phyloP scores from a whole-genome alignment of 169 alveolate species.

The Fabrea salina region DNA sequence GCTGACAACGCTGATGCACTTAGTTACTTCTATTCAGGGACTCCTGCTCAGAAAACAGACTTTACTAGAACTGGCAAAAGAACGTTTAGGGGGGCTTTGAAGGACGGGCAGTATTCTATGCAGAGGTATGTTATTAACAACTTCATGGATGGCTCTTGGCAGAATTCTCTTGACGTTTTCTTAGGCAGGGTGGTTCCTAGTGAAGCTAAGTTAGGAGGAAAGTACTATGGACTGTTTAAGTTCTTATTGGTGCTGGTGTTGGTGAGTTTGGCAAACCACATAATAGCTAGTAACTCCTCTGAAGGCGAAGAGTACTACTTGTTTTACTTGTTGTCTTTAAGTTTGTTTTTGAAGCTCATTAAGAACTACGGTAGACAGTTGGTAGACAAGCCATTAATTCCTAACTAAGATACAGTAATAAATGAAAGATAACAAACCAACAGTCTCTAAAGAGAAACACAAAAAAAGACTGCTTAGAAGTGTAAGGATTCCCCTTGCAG shows the following conservation, averaged over 20 bases:
- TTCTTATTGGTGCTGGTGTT: background rate
- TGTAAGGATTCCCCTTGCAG: too few species aligned
- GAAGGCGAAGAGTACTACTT: background rate
- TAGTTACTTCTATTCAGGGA: constrained; percentile 86
- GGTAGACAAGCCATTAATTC: constrained; percentile 16
- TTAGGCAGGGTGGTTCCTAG: constrained; percentile 54
- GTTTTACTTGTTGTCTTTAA: background rate
- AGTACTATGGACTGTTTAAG: background rate
- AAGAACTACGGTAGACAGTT: background rate
- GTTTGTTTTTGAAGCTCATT: background rate
- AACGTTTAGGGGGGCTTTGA: constrained; percentile 78
- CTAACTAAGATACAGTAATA: too few species aligned
- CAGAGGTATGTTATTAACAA: constrained; percentile 75
- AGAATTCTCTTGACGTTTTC: constrained; percentile 26
- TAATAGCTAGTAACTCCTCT: background rate
- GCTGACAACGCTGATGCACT: constrained; percentile 87
- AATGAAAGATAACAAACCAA: too few species aligned
- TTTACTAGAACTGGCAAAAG: constrained; percentile 89
- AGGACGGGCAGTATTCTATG: constrained; percentile 78
- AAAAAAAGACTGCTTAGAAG: too few species aligned
- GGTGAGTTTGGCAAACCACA: background rate
- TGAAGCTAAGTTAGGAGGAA: background rate
- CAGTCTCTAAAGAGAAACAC: too few species aligned
- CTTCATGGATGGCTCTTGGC: constrained; percentile 72
- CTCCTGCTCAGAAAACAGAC: constrained; percentile 92